These are phyloP conservation scores for Calocera cornea DNA, from an alignment of 768 basidiomycete species.

Conservation along the genomic window DNA sequence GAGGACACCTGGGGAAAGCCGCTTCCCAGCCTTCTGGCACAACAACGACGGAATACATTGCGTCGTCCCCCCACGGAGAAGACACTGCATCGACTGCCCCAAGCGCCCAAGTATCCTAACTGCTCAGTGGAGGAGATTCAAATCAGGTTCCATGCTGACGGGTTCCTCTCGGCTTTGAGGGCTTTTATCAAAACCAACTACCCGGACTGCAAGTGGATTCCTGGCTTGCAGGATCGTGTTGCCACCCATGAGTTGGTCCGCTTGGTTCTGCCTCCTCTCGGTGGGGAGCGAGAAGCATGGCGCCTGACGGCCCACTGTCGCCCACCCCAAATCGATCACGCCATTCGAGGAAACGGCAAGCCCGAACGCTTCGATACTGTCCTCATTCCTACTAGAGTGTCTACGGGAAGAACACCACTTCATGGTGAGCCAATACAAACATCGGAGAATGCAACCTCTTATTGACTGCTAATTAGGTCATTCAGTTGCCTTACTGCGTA, in stretches of 20 bases:
- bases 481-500: slow-evolving; percentile 1
- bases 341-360: neutral
- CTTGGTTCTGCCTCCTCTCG: neutral
- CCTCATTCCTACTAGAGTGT: slow-evolving; percentile 4
- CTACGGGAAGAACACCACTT: no score
- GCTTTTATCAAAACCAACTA: neutral
- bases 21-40: no score
- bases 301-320: neutral
- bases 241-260: neutral
- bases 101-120: no score
- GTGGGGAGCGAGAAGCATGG: neutral
- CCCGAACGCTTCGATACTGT: slow-evolving; percentile 10
- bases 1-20: no score
- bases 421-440: no score
- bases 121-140: no score
- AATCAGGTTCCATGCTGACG: slow-evolving; percentile 5
- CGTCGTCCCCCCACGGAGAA: no score
- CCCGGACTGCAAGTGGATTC: neutral
- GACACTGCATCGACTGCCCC: no score
- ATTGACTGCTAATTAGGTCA: no score
- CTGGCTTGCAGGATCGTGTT: neutral
- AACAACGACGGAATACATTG: no score
- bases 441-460: no score
- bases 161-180: neutral
- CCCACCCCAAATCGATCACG: neutral